Conservation (phyloP, 192 early-diverging fungal species). For the Linnemannia schmuckeri region DNA sequence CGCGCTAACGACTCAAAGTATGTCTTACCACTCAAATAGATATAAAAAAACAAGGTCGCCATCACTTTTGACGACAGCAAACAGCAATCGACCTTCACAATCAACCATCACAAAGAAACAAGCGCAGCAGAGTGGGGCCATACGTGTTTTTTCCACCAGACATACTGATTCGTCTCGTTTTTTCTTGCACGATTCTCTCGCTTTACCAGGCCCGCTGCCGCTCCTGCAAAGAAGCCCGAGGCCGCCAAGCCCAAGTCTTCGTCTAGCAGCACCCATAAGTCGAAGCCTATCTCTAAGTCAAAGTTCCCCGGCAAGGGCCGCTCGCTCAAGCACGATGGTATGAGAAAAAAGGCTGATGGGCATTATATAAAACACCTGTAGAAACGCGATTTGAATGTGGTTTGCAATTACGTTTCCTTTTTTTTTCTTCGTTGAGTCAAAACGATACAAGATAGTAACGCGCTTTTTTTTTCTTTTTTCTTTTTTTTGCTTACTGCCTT, state of each 20-base stretch:
- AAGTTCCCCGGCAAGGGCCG: slow-evolving; percentile 55
- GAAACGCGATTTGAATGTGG: background rate
- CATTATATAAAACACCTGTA: background rate
- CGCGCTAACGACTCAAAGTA: slow-evolving; percentile 37
- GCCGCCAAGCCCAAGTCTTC: slow-evolving; percentile 31
- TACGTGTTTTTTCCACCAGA: background rate
- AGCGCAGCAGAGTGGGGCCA: background rate
- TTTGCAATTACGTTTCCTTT: background rate
- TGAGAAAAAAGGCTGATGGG: background rate
- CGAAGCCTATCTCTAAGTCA: slow-evolving; percentile 34
- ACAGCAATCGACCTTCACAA: background rate
- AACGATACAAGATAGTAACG: background rate
- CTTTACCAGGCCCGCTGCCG: background rate
- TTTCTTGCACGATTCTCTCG: background rate
- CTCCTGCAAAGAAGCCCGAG: slow-evolving; percentile 42
- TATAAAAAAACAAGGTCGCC: background rate
- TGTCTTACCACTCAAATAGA: background rate
- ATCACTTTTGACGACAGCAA: background rate
- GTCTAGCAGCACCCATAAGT: slow-evolving; percentile 4
- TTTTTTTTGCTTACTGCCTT: background rate
- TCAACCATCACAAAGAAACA: background rate
- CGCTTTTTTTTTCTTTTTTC: background rate
- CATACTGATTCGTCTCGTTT: background rate
- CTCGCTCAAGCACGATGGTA: slow-evolving; percentile 29
- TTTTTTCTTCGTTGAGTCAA: background rate